Percentiles rank a stretch among this genome's conserved stretches.
phyloP scores from a whole-genome alignment of 2,329 filamentous ascomycete genomes.

The Coniochaeta sp. region DNA sequence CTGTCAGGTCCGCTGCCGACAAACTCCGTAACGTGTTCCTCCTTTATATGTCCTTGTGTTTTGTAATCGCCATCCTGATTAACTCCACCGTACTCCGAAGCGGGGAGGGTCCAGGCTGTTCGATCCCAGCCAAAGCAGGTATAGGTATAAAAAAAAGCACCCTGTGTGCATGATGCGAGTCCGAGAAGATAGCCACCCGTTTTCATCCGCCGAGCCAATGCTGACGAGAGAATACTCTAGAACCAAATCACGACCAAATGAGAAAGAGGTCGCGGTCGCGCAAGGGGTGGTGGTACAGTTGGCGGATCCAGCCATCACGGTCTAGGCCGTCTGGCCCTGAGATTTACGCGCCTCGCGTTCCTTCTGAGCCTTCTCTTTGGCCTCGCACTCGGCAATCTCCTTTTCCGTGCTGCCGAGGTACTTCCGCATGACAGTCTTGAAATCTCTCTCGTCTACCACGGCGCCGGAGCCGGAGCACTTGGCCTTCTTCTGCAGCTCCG shows the following conservation, averaged over 20 bases:
- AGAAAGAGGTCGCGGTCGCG: neutral
- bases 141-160: neutral
- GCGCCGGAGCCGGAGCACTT: constrained; percentile 89
- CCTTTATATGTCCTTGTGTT: neutral
- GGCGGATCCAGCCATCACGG: neutral
- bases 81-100: neutral
- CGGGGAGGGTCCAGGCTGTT: neutral
- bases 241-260: neutral
- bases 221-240: neutral
- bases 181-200: neutral
- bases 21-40: neutral
- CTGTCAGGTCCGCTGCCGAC: neutral
- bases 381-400: constrained; percentile 5
- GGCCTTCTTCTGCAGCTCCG: constrained; percentile 89
- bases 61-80: neutral
- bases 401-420: constrained; percentile 39
- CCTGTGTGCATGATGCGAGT: neutral
- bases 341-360: neutral
- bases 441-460: constrained; percentile 82
- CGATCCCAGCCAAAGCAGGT: neutral
- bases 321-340: neutral
- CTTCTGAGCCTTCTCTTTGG: neutral
- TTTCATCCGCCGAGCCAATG: neutral
- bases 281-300: neutral
- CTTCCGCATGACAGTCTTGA: constrained; percentile 68